Base-by-base conservation (phyloP, 805 yeast genomes). In the Candida michaelii region DNA sequence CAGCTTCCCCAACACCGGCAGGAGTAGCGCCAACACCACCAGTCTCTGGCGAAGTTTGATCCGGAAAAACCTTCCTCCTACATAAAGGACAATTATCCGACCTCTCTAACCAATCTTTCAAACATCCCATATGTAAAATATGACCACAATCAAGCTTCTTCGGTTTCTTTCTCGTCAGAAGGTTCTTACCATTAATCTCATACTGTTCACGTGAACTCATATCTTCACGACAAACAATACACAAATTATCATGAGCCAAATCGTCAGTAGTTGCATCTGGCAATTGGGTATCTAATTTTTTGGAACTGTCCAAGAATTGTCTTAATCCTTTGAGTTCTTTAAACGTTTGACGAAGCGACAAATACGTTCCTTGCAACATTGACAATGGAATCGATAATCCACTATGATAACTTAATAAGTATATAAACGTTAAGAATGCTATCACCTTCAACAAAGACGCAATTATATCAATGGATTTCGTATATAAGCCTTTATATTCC, bases 51-150 rank as follows among this genome's bases (percentile, higher is more conserved):
- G 23, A 21, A 6, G 8, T 21, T 15, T 16, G 24, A 27, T 40
- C 17, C 18, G 44, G 54, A 46, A 70, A 69, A 5, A 89, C 95
- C 9, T 80, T 77, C 23, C 83, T 71, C 47, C 96, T 73, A 60
- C 99, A 93, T 41, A 90, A 80, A 1, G 99, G 99, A 66, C 99
- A 93, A n/a, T 80, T 78, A 52, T 84, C 91, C 0, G 96, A 88
- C 50, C 96, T 76, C 56, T 87, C 95, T 52, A 93, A 71, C 99
- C 99, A 93, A 51, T 85, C 83, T 55, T 88, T 85, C 48, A 93
- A 73, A 61, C 99, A 93, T 4, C 93, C 90, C 64, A 85, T 67
- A 60, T 93, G 99, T 44, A 91, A 72, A 36, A 88, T 83, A 62
- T 93, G 99, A 18, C 88, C 85, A 69, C 99, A 93, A 1, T 69